phyloP scores from a whole-genome alignment of 2,329 filamentous ascomycete genomes.

The Parastagonospora avenae region DNA sequence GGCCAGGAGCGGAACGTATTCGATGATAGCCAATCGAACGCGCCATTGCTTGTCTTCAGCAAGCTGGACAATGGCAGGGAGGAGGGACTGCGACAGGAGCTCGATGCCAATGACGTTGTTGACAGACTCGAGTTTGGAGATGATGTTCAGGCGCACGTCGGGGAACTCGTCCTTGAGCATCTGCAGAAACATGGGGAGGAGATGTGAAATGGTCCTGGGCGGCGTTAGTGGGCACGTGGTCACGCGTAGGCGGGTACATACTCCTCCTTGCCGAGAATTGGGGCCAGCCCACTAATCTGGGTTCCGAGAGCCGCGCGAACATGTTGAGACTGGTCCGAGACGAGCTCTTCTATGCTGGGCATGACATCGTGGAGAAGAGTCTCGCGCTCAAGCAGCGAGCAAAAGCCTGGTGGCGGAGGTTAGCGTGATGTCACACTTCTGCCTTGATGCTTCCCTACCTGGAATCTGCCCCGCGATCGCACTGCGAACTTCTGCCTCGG shows the following conservation, averaged over 20 bases:
- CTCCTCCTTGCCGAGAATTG: conserved; percentile 98
- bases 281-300: conserved; percentile 94
- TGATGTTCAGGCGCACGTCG: conserved; percentile 97
- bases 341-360: conserved; percentile 93
- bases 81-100: conserved; percentile 90
- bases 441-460: conserved; percentile 52
- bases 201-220: conserved; percentile 85
- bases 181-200: conserved; percentile 97
- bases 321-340: conserved; percentile 95
- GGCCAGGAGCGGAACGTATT: conserved; percentile 96
- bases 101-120: conserved; percentile 99
- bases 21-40: conserved; percentile 95
- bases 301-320: conserved; percentile 94
- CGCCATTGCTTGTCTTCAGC: conserved; percentile 99
- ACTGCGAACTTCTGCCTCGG: conserved; percentile 94
- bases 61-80: conserved; percentile 95
- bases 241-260: conserved; percentile 55
- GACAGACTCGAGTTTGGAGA: conserved; percentile 98
- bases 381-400: conserved; percentile 81
- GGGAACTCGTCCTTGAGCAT: conserved; percentile 99
- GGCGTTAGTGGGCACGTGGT: conserved; percentile 29
- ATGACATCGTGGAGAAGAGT: conserved; percentile 95
- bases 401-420: conserved; percentile 73
- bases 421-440: conserved; percentile 24
- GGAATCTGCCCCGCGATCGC: conserved; percentile 98